These are phyloP conservation scores for Stipa capillata DNA, from an alignment of 176 grass and related monocot species.

Conservation along the genomic window DNA sequence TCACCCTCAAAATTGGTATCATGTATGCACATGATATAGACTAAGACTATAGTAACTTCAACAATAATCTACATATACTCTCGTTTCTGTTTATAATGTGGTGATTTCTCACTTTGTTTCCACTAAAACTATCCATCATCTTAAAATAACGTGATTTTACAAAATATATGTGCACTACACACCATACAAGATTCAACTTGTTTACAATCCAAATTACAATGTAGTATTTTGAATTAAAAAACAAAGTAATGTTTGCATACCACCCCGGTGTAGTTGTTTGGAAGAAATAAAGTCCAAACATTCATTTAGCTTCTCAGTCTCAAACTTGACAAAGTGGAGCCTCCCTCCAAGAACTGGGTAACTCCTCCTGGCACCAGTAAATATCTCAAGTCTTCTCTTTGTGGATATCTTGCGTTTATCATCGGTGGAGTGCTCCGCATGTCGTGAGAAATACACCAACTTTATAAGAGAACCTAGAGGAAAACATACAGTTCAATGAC, in stretches of 20 bases:
- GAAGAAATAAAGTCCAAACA: slow-evolving; percentile 96
- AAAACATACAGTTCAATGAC: slow-evolving; percentile 14
- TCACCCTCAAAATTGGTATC: not conserved
- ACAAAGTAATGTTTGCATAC: slow-evolving; percentile 40
- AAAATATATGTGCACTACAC: not conserved
- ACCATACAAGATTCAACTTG: not conserved
- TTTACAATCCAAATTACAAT: not conserved
- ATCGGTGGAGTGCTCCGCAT: slow-evolving; percentile 59
- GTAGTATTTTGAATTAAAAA: not conserved
- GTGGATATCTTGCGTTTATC: slow-evolving; percentile 69
- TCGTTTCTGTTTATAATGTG: not conserved
- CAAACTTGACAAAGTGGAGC: slow-evolving; percentile 98
- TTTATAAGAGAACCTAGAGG: slow-evolving; percentile 89
- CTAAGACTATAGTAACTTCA: not conserved
- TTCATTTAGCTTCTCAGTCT: slow-evolving; percentile 82
- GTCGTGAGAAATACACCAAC: slow-evolving; percentile 92
- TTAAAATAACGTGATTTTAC: not conserved
- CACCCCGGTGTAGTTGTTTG: slow-evolving; percentile 90
- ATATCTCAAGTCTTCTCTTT: slow-evolving; percentile 71
- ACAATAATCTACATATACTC: not conserved
- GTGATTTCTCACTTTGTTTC: not conserved
- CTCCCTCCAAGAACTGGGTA: slow-evolving; percentile 92
- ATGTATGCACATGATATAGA: not conserved
- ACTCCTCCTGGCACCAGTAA: slow-evolving; percentile 73
- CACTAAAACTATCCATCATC: not conserved